Conservation (phyloP, 441 rosid genomes). For the Gossypium lobatum region DNA sequence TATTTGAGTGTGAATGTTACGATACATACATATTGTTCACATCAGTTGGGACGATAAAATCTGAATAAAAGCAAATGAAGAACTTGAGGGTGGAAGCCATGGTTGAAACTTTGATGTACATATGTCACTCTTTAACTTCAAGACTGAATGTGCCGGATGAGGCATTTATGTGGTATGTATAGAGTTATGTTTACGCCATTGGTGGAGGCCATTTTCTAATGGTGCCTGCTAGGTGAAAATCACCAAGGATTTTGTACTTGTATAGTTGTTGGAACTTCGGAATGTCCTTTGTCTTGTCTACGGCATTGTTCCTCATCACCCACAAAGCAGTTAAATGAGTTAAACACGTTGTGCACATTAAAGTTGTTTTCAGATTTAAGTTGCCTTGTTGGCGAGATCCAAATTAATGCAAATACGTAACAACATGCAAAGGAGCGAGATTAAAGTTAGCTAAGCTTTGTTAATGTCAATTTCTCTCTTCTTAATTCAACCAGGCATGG, state of each 20-base stretch:
- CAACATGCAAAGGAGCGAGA: too few relatives aligned
- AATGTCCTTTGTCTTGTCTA: background rate
- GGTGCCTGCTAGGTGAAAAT: background rate
- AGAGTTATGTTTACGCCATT: background rate
- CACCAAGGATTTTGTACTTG: constrained; percentile 1
- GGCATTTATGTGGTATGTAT: background rate
- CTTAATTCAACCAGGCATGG: too few relatives aligned
- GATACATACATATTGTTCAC: background rate
- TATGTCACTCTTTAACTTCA: background rate
- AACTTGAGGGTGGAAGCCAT: background rate
- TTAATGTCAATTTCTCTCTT: too few relatives aligned
- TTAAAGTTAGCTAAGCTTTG: too few relatives aligned
- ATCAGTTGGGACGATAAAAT: constrained; percentile 20
- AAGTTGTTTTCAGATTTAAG: background rate
- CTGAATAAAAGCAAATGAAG: constrained; percentile 14
- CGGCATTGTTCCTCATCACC: background rate
- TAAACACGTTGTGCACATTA: background rate
- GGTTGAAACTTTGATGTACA: background rate
- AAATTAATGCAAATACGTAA: background rate
- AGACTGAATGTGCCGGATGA: background rate
- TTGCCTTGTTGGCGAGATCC: background rate
- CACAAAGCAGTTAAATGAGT: background rate
- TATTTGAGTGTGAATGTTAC: background rate
- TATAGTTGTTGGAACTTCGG: background rate
- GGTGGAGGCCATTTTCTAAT: background rate